phyloP scores from a whole-genome alignment of 192 early-diverging fungal species.

The Backusella westeae region DNA sequence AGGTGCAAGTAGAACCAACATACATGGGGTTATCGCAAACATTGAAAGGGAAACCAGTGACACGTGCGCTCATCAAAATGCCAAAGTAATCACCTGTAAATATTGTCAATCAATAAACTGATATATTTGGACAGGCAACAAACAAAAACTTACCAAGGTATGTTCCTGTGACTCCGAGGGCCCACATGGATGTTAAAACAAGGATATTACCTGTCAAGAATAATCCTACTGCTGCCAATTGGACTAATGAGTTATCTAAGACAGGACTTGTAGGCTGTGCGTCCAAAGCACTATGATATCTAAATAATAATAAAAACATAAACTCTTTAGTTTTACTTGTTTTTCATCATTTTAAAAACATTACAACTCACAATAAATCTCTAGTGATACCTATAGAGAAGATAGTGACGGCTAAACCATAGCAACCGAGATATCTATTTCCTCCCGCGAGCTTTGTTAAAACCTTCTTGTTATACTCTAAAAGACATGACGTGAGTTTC shows the following conservation, averaged over 20 bases:
- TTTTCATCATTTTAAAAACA: neutral
- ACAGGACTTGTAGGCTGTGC: constrained; percentile 59
- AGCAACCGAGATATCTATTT: constrained; percentile 72
- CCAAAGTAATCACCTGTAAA: constrained; percentile 88
- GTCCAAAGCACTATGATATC: constrained; percentile 67
- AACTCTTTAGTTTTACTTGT: neutral
- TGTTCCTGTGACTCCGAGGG: constrained; percentile 86
- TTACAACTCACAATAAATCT: constrained; percentile 61
- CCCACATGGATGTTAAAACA: constrained; percentile 82
- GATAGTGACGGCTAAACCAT: constrained; percentile 75
- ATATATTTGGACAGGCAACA: neutral
- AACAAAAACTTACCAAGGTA: constrained; percentile 65
- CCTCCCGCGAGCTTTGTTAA: constrained; percentile 69
- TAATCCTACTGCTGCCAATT: constrained; percentile 45
- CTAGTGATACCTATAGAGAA: constrained; percentile 80
- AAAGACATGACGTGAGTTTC: neutral
- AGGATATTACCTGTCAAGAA: constrained; percentile 68
- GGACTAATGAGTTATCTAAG: constrained; percentile 47
- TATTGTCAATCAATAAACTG: neutral
- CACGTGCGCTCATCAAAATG: constrained; percentile 81
- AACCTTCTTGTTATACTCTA: constrained; percentile 76
- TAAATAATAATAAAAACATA: constrained; percentile 14
- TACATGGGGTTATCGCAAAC: constrained; percentile 96
- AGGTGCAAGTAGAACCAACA: constrained; percentile 83
- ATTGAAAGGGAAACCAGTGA: constrained; percentile 92